These are phyloP conservation scores for Colletotrichum aenigma DNA, from an alignment of 2,329 filamentous ascomycete genomes.

Conservation along the genomic window DNA sequence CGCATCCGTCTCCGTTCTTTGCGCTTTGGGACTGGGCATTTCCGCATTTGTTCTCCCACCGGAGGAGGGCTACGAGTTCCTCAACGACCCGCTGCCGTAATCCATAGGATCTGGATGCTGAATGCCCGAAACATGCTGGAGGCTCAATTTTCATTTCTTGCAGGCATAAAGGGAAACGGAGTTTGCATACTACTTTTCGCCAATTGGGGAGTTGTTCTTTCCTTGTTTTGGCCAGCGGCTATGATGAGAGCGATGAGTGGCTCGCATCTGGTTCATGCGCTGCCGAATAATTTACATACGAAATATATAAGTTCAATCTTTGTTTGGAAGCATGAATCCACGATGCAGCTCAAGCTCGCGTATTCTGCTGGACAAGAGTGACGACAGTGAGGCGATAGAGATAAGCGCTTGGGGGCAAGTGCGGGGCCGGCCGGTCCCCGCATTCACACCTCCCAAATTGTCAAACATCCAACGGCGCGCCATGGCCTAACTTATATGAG, in stretches of 20 bases:
- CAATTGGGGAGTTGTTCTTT: neutral
- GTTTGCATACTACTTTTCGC: neutral
- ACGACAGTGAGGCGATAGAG: neutral
- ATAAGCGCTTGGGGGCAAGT: conserved; percentile 2
- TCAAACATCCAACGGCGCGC: neutral
- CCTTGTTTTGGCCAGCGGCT: neutral
- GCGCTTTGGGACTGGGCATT: conserved; percentile 63
- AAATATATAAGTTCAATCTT: neutral
- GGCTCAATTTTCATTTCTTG: neutral
- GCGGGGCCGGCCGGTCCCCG: conserved; percentile 11
- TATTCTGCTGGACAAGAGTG: neutral
- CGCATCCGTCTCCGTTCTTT: conserved; percentile 55
- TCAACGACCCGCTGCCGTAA: conserved; percentile 44
- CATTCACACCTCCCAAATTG: neutral
- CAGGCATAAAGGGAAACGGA: neutral
- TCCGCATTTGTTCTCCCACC: conserved; percentile 74
- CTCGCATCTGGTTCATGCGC: neutral
- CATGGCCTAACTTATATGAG: neutral
- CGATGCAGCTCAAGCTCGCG: neutral
- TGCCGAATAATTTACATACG: neutral
- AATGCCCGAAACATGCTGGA: neutral
- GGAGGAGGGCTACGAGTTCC: conserved; percentile 85
- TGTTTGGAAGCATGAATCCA: neutral
- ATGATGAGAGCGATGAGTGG: neutral
- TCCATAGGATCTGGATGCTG: neutral